Base-by-base conservation (phyloP, 202 grass and related monocot genomes). In the Carex arenaria region DNA sequence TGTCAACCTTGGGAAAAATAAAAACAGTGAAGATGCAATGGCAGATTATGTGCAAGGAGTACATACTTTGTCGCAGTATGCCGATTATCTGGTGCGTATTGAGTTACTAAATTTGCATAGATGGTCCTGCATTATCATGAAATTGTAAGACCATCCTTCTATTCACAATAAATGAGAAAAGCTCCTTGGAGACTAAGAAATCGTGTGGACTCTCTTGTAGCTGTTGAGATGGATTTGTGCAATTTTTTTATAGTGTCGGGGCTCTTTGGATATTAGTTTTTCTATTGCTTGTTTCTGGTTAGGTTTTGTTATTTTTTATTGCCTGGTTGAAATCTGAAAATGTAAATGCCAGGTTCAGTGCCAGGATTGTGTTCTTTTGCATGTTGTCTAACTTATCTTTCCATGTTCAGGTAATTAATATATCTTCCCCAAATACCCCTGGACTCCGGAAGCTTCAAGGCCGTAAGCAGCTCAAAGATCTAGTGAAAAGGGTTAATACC, bases 21-120 rank as follows among this genome's bases (percentile, higher is more conserved):
- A 99, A 85, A 91, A 81, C 77, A 99, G 86, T 83, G 93, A 96
- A 90, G 96, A 99, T 89, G 93, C 93, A 54, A 83, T 90, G 84
- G 88, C 93, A 86, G 93, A 99, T 81, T 99, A 96, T 15, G 93
- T 99, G 65, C 93, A 99, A 94, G 96, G 96, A 81, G 88, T 99
- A 83, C 96, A 99, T 94, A 95, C 91, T 13, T 90, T 99, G 81
- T 99, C 96, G 11, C 96, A 99, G 51, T 99, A 99, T 92, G 96
- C 93, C 71, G 93, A 99, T 86, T 99, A 99, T 87, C 68, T 99
- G 93, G 96, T 99, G 89, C 83, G 20, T 67, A 67, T 51, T 84
- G 13, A 54, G 17, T 79, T 47, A 54, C 32, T 3, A 84, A 61
- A 5, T 52, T 68, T 56, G 7, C 17, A n/a, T 23, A 67, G 38